These are phyloP conservation scores for Leptodermis oblonga DNA, from an alignment of 257 asterid species.

Conservation along the genomic window DNA sequence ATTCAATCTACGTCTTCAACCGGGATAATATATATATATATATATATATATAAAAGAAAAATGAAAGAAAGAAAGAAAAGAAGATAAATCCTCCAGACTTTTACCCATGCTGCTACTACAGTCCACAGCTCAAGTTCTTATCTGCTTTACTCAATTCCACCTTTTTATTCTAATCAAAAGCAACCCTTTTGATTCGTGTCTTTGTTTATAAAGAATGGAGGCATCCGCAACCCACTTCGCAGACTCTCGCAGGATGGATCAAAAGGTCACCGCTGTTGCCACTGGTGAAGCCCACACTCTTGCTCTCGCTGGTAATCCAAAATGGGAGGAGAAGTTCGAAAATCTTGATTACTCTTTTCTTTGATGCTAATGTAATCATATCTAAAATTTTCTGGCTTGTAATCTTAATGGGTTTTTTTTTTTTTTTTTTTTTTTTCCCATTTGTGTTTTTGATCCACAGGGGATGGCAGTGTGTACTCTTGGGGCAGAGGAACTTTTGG, in stretches of 20 bases:
- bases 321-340: neutral
- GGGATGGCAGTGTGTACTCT: constrained; percentile 75
- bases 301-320: constrained; percentile 59
- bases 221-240: neutral
- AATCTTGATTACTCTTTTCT: neutral
- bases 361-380: neutral
- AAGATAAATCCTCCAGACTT: neutral
- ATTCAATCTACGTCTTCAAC: too few species aligned
- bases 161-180: neutral
- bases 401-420: neutral
- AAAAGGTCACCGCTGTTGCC: constrained; percentile 47
- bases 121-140: neutral
- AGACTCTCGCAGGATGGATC: constrained; percentile 31
- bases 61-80: too few species aligned
- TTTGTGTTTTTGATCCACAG: constrained; percentile 24
- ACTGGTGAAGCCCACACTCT: constrained; percentile 95
- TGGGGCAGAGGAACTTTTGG: constrained; percentile 97
- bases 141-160: neutral
- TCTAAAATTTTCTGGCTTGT: neutral
- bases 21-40: too few species aligned
- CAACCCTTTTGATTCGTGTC: neutral
- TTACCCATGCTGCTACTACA: neutral
- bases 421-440: neutral
- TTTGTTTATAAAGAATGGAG: constrained; percentile 6
- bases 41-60: too few species aligned